phyloP scores from a whole-genome alignment of 495 filamentous ascomycete species.

The Penicillium simplicissimum region DNA sequence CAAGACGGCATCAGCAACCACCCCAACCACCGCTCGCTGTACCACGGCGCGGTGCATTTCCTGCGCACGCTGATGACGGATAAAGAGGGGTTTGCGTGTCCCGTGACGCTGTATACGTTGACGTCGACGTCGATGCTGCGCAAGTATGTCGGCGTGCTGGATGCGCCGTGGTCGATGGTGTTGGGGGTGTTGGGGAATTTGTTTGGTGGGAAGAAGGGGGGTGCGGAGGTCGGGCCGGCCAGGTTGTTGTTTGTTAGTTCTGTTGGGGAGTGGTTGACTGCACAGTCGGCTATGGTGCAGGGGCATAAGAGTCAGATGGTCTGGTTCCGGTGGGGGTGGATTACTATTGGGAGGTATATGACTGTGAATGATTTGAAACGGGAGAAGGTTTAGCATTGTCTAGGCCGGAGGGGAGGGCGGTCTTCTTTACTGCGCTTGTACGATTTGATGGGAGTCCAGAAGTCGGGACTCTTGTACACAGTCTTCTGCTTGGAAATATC shows the following conservation, averaged over 20 bases:
- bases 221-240: constrained; percentile 39
- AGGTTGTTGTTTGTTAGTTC: constrained; percentile 71
- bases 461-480: background rate
- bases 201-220: constrained; percentile 31
- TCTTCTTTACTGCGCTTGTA: background rate
- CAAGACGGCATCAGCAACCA: constrained; percentile 74
- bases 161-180: constrained; percentile 65
- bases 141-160: constrained; percentile 79
- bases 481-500: background rate
- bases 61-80: constrained; percentile 60
- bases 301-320: constrained; percentile 95
- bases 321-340: constrained; percentile 98
- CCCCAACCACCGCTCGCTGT: constrained; percentile 87
- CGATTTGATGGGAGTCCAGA: background rate
- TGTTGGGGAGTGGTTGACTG: constrained; percentile 59
- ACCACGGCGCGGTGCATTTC: constrained; percentile 77
- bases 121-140: constrained; percentile 65
- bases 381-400: constrained; percentile 49
- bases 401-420: background rate
- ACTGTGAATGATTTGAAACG: constrained; percentile 83
- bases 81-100: constrained; percentile 65
- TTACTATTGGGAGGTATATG: constrained; percentile 89
- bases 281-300: constrained; percentile 80
- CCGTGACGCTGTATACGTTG: constrained; percentile 82
- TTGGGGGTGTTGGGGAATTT: constrained; percentile 42